Conservation (phyloP, 345 rosid species). For the Trapa bicornis region DNA sequence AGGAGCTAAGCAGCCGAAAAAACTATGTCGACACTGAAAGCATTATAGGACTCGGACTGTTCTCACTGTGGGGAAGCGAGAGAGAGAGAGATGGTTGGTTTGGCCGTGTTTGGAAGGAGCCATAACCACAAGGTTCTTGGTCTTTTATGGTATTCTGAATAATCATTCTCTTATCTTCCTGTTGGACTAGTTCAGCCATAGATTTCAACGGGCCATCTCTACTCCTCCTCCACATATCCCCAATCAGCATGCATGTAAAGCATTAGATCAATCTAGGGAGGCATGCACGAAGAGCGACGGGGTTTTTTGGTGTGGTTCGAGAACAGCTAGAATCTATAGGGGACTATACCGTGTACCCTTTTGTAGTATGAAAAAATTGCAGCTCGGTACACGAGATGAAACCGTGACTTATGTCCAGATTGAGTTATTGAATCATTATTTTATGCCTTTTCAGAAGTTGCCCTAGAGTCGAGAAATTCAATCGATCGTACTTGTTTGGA, state of each 20-base stretch:
- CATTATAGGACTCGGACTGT: constrained; percentile 4
- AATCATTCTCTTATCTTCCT: not conserved
- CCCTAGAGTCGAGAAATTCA: too few relatives aligned
- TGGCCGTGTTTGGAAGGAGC: not conserved
- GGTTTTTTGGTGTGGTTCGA: not conserved
- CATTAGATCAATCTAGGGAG: too few relatives aligned
- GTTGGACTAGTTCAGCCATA: not conserved
- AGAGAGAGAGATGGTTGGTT: not conserved
- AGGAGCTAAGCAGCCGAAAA: constrained; percentile 6
- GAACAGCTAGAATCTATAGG: constrained; percentile 1
- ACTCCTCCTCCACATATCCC: not conserved
- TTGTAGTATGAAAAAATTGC: not conserved
- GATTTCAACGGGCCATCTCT: not conserved
- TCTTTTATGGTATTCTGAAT: not conserved
- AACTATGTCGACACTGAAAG: not conserved
- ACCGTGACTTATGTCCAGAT: not conserved
- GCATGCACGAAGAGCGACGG: not conserved
- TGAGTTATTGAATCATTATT: not conserved
- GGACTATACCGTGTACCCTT: not conserved
- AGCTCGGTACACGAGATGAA: constrained; percentile 1
- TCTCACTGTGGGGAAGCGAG: not conserved
- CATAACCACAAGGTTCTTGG: not conserved
- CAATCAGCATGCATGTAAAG: not conserved
- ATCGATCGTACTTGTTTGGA: too few relatives aligned
- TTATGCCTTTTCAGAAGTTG: not conserved